Evolutionary conservation across 805 yeast genomes (phyloP).

Genomic region (Starmerella davenportii): DNA sequence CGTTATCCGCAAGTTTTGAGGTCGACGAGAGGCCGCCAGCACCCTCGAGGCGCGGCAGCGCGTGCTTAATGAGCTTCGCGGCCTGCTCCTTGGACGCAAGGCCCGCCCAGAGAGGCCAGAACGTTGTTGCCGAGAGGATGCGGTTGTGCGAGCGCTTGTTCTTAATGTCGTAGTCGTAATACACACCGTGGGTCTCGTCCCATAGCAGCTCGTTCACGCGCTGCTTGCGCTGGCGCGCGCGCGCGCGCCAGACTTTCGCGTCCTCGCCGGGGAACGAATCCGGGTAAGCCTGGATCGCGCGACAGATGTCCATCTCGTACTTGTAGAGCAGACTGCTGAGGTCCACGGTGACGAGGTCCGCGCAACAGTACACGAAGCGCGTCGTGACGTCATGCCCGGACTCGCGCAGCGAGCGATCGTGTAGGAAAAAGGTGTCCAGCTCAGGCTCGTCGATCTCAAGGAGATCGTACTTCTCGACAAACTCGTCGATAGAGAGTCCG

Average conservation of each 20-base stretch:
- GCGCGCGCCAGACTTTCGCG: slow-evolving; percentile 41
- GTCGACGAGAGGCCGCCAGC: slow-evolving; percentile 78
- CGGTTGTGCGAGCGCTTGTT: slow-evolving; percentile 38
- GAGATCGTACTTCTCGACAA: slow-evolving; percentile 49
- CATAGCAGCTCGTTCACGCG: slow-evolving; percentile 56
- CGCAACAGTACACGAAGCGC: slow-evolving; percentile 77
- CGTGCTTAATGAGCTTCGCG: slow-evolving; percentile 33
- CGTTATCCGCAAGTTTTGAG: slow-evolving; percentile 44
- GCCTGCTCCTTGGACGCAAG: slow-evolving; percentile 56
- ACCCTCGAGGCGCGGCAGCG: slow-evolving; percentile 57
- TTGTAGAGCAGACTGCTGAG: slow-evolving; percentile 71
- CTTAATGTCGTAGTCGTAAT: slow-evolving; percentile 65
- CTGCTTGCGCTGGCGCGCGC: slow-evolving; percentile 37
- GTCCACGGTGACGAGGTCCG: slow-evolving; percentile 78
- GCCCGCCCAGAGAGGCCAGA: slow-evolving; percentile 86
- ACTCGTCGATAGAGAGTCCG: slow-evolving; percentile 38
- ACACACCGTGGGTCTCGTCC: slow-evolving; percentile 64
- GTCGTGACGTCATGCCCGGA: slow-evolving; percentile 92
- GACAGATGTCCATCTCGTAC: slow-evolving; percentile 73
- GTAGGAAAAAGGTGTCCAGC: slow-evolving; percentile 74
- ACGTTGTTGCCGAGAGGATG: slow-evolving; percentile 64
- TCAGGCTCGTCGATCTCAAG: slow-evolving; percentile 53
- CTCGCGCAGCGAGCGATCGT: slow-evolving; percentile 89
- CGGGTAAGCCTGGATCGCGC: slow-evolving; percentile 38
- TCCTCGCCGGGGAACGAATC: slow-evolving; percentile 31